Percentiles rank a stretch among this genome's conserved stretches.
phyloP scores from a whole-genome alignment of 2,329 filamentous ascomycete genomes.

The Colletotrichum tanaceti region DNA sequence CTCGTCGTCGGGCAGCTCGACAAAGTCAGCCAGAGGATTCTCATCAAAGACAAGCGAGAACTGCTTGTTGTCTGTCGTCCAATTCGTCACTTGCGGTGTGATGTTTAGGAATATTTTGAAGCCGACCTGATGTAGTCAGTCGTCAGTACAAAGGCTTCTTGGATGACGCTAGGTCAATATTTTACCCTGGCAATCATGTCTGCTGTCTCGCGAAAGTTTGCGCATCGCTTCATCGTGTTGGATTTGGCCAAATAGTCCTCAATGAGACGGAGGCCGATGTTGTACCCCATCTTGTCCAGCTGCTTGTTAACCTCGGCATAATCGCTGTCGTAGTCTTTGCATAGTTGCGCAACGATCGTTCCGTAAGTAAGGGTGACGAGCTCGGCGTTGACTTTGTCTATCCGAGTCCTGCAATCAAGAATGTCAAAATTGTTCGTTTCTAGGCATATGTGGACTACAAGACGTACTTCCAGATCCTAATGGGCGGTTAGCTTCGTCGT shows the following conservation, averaged over 20 bases:
- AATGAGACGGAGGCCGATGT: conserved; percentile 94
- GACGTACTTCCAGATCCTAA: conserved; percentile 92
- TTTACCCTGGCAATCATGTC: conserved; percentile 93
- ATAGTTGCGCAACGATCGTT: conserved; percentile 95
- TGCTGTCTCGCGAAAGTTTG: conserved; percentile 94
- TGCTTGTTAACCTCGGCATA: conserved; percentile 98
- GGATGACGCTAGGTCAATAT: too few species aligned
- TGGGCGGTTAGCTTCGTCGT: conserved; percentile 32
- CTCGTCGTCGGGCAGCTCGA: conserved; percentile 95
- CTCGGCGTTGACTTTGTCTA: conserved; percentile 98
- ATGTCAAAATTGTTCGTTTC: conserved; percentile 34
- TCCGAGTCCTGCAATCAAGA: conserved; percentile 75
- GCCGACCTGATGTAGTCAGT: conserved; percentile 72
- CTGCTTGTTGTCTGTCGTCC: conserved; percentile 95
- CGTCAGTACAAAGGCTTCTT: conserved; percentile 41
- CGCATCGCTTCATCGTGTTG: conserved; percentile 86
- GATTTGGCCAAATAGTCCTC: conserved; percentile 98
- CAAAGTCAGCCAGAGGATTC: conserved; percentile 96
- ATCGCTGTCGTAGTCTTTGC: conserved; percentile 94
- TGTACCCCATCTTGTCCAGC: conserved; percentile 99
- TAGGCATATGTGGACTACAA: neutral
- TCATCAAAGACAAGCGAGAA: conserved; percentile 98
- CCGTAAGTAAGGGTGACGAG: conserved; percentile 97
- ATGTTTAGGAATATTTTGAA: conserved; percentile 99
- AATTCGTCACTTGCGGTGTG: conserved; percentile 91